Evolutionary conservation across 2,329 filamentous ascomycete genomes (phyloP), one percentile per base, ranked within the genome.

Genomic region (Cladosporium sp.): DNA sequence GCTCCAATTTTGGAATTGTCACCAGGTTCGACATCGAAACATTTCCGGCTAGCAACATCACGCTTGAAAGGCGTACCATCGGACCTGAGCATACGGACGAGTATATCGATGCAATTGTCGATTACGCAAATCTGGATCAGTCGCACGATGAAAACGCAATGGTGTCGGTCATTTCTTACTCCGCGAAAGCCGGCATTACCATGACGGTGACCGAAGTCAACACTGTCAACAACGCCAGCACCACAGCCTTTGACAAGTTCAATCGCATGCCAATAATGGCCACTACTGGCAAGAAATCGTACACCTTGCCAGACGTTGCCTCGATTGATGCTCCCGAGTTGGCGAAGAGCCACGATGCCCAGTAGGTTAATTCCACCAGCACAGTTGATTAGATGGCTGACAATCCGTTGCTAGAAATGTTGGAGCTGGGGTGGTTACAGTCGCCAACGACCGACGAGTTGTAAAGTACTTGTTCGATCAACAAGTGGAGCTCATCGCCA

Each of bases 1-100:
- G 68, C 32, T 73, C 72, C 58, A 75, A 75, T 66, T 75, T 74
- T 55, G 71, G 71, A 47, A 64, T 74, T 18, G 73, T 75, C 26
- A 74, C 72, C 7, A 61, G 71, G 6, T 69, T 74, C 51, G 70
- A 71, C 54, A 52, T 59, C 57, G 36, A 59, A 24, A 59, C 57
- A 14, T 59, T 59, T 15, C 57, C 24, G 14, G 57, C 57, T 30
- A 26, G 15, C 36, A 59, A 59, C n/a, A 24, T 59, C 36, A 59
- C 57, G 57, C 57, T 59, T 32, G 57, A 47, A 47, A 59, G 57
- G 57, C 57, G 57, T 8, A 59, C 57, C 36, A 26, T 59, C 24
- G 57, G 57, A 10, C 24, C 57, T 24, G 57, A 47, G 24, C 34
- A 59, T 4, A 47, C 14, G 14, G 57, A 47, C 21, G 57, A 59